Conservation (phyloP, 1,284 basidiomycete species). For the Peniophora sp. region DNA sequence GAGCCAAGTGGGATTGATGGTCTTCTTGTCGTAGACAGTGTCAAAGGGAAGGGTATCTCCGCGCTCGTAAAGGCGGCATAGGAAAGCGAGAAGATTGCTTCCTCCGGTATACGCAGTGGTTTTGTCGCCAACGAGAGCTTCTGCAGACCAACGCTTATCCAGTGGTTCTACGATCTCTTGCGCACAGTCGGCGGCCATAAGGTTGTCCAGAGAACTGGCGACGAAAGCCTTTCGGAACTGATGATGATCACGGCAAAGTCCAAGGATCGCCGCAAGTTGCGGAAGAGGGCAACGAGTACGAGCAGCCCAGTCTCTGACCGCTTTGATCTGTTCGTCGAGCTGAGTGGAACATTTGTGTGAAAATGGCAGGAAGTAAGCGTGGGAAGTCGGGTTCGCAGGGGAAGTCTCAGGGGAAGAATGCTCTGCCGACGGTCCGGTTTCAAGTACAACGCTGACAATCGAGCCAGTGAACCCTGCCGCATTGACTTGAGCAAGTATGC, state of each 20-base stretch:
- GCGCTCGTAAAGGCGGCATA: background rate
- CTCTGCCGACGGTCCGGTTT: conserved; percentile 6
- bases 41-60: background rate
- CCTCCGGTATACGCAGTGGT: no score
- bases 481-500: conserved; percentile 5
- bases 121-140: background rate
- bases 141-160: background rate
- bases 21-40: background rate
- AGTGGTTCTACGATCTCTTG: background rate
- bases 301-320: background rate
- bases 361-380: background rate
- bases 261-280: conserved; percentile 7
- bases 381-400: background rate
- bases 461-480: background rate
- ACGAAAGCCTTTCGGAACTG: conserved; percentile 4
- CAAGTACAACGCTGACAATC: background rate
- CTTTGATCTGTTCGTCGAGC: conserved; percentile 1
- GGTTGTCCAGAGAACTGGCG: background rate
- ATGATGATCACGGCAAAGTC: conserved; percentile 6
- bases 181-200: background rate
- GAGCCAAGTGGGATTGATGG: background rate
- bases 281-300: conserved; percentile 1
- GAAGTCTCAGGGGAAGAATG: conserved; percentile 3
- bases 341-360: background rate
- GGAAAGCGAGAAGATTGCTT: background rate